phyloP scores from a whole-genome alignment of 2,329 filamentous ascomycete species.

The Apiospora phragmitis region DNA sequence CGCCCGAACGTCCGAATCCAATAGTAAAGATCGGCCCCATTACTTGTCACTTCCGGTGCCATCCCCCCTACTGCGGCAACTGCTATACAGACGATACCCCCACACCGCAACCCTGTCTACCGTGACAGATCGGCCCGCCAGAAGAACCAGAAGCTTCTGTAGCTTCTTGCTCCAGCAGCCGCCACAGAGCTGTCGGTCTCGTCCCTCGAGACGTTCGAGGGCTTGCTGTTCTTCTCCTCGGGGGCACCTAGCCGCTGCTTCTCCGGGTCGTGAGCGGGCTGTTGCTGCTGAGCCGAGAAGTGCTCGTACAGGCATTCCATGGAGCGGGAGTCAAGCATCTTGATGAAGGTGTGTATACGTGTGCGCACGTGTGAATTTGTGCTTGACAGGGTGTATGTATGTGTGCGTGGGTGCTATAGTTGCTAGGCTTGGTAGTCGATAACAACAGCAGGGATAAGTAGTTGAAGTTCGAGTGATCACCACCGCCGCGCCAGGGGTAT shows the following conservation, averaged over 20 bases:
- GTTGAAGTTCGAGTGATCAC: neutral
- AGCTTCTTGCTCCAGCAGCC: neutral
- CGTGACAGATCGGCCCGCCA: neutral
- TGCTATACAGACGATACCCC: too few relatives aligned
- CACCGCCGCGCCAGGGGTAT: neutral
- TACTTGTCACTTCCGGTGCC: neutral
- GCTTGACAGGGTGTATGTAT: neutral
- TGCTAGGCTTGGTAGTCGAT: neutral
- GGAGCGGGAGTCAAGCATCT: neutral
- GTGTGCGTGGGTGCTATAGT: neutral
- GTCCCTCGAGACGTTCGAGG: neutral
- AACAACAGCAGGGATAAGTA: neutral
- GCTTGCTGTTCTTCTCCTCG: neutral
- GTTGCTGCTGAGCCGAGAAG: neutral
- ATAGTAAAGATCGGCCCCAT: neutral
- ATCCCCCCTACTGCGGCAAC: too few relatives aligned
- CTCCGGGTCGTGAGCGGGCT: neutral
- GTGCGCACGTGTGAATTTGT: neutral
- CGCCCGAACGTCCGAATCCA: neutral
- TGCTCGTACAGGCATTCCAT: neutral
- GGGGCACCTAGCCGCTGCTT: neutral
- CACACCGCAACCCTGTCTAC: neutral
- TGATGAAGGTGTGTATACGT: neutral
- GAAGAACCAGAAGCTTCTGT: constrained; percentile 2
- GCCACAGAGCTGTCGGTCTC: neutral